Base-by-base conservation (phyloP, 208 protist genomes). In the Leishmania mexicana region DNA sequence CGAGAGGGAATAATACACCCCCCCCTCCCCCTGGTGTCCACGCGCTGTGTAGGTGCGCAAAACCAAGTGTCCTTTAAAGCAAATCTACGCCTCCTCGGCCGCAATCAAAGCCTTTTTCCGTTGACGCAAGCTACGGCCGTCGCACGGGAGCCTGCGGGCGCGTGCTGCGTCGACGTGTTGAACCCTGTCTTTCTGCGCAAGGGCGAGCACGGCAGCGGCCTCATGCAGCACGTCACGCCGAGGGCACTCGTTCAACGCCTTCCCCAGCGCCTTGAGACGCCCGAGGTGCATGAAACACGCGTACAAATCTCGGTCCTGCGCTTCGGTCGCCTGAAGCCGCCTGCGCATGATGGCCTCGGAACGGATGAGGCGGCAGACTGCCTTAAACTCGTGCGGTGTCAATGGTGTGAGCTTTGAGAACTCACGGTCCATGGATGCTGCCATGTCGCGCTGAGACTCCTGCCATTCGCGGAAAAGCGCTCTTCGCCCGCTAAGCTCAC, bases 381-480 rank as follows among this genome's bases (percentile, higher is more conserved):
- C 64, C 60, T 79, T 79, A 31, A 85, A 79, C 38, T 81, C 49
- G 0, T 68, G 73, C 21, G 73, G 13, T 54, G 78, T 72, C 78
- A 82, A 68, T 54, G 28, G 47, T 8, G 78, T 85, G 28, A 58
- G 47, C 24, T 15, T 15, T 10, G n/a, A 62, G 35, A 78, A n/a
- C 38, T 68, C 75, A n/a, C 19, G 28, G 38, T 40, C 42, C 71
- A 81, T 76, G 24, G 51, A n/a, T 7, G 58, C 40, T 19, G 45
- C 51, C 17, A 78, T 35, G 10, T 31, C 10, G 47, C 49, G 40
- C 47, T 81, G 65, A 53, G 57, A 35, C 35, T 68, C 54, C 65
- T 81, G 82, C 82, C 82, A 85, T 1, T 80, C 78, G 3, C 82
- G 45, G 53, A 85, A 85, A 1, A 85, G 28, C 3, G 78, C 17